Conservation (phyloP, 768 basidiomycete genomes). For the Pseudohyphozyma bogoriensis region DNA sequence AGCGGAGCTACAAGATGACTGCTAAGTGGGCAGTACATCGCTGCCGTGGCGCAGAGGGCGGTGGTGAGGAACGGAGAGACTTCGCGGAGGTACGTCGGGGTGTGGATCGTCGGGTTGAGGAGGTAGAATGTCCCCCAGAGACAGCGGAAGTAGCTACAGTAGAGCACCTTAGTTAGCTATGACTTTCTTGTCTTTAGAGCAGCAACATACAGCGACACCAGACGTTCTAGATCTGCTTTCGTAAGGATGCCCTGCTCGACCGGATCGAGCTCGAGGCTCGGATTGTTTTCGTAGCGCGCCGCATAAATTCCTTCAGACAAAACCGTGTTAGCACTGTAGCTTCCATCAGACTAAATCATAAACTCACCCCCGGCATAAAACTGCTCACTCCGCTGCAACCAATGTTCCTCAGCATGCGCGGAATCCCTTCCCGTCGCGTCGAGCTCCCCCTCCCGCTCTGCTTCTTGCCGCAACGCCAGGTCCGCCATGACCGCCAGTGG, state of each 20-base stretch:
- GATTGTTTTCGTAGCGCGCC: slow-evolving; percentile 8
- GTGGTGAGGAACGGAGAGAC: slow-evolving; percentile 24
- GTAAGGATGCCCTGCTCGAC: slow-evolving; percentile 17
- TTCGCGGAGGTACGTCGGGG: slow-evolving; percentile 14
- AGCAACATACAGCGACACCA: slow-evolving; percentile 15
- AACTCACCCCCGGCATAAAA: neutral
- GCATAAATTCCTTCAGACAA: slow-evolving; percentile 13
- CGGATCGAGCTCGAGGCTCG: slow-evolving; percentile 12
- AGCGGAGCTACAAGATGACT: slow-evolving; percentile 4
- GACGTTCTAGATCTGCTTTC: slow-evolving; percentile 5
- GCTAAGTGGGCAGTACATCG: slow-evolving; percentile 2
- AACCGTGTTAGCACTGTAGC: neutral
- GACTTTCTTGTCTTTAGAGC: neutral
- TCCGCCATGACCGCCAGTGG: too few relatives aligned
- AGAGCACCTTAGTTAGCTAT: too few relatives aligned
- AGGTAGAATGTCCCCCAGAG: slow-evolving; percentile 12
- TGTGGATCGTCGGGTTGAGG: slow-evolving; percentile 18
- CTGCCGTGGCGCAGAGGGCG: slow-evolving; percentile 3
- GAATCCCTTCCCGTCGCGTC: too few relatives aligned
- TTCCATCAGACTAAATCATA: too few relatives aligned
- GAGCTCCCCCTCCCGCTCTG: too few relatives aligned
- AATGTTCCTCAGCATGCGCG: too few relatives aligned
- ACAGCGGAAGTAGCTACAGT: slow-evolving; percentile 13
- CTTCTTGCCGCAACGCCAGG: too few relatives aligned
- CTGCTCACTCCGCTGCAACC: neutral